Base-by-base conservation (phyloP, 2,329 filamentous ascomycete species). In the Exutisphaerella laricina region DNA sequence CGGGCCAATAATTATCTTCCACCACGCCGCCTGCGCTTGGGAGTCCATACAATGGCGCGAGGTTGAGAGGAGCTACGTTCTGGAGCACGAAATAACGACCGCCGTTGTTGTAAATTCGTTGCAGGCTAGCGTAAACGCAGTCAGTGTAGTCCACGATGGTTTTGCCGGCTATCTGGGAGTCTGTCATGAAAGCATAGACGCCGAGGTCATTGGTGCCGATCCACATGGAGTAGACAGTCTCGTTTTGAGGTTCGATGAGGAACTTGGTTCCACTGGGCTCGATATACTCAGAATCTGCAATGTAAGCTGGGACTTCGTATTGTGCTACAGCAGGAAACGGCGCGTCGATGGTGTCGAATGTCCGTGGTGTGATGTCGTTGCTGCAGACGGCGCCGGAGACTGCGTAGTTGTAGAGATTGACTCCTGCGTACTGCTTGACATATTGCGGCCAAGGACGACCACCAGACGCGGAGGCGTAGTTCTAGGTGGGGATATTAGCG, bases 131-230 rank as follows among this genome's bases (percentile, higher is more conserved):
- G 68, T 81, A 88, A 1, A 87, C 69, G 58, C 85, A 89, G 49
- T 82, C 75, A 3, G 80, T 71, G 57, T 82, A 88, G 57, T 81
- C 74, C 1, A 72, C 68, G 4, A 88, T 71, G 2, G 76, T 81
- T 17, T 77, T 79, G 9, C 73, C 75, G 1, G 16, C 0, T 67
- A 73, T 63, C 58, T 87, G 80, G 17, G 70, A 71, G 58, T 87
- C 82, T 4, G 74, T 78, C 22, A 89, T 61, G 58, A 88, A 83
- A 6, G 75, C 82, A 39, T 71, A 64, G 43, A 70, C 71, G 16
- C 85, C 84, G 7, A 90, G 68, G 57, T 92, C 85, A 58, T 90
- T 90, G 17, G 84, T 88, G 3, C 85, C 85, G 55, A 89, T 88
- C 83, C 83, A 89, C 38, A 89, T 74, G 1, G 79, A 73, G 57